Percentiles rank a stretch among this genome's conserved stretches.
Conservation (phyloP, 192 early-diverging fungal genomes). For the Mortierella antarctica region DNA sequence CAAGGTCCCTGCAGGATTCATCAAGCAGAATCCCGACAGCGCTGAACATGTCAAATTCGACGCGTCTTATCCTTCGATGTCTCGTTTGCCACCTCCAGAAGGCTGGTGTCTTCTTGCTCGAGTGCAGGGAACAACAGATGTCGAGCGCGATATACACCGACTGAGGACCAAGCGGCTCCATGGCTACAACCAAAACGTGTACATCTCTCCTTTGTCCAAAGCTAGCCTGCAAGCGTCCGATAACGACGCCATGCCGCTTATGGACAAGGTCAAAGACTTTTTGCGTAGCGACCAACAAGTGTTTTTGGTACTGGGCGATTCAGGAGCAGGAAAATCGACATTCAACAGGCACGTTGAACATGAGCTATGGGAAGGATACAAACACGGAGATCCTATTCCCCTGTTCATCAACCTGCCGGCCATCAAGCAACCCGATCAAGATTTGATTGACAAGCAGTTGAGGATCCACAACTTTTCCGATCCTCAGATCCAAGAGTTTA, state of each 20-base stretch:
- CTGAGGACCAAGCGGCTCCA: background rate
- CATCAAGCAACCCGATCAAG: background rate
- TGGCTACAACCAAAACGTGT: background rate
- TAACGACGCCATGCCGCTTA: background rate
- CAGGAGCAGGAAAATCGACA: conserved; percentile 9
- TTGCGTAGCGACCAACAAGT: background rate
- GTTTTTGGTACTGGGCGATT: conserved; percentile 1
- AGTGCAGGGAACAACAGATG: background rate
- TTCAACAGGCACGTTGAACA: conserved; percentile 1
- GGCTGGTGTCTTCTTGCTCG: background rate
- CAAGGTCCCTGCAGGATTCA: no score
- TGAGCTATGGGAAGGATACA: conserved; percentile 1
- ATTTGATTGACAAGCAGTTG: conserved; percentile 6
- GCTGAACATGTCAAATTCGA: no score
- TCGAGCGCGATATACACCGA: background rate
- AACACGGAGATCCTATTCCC: background rate
- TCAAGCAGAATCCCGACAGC: no score
- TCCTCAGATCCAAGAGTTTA: conserved; percentile 10
- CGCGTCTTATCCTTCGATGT: no score
- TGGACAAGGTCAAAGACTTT: background rate
- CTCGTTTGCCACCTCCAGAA: background rate
- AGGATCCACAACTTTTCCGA: background rate
- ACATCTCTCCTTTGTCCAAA: conserved; percentile 1
- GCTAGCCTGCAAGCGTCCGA: background rate
- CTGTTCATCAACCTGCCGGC: conserved; percentile 2